Percentiles rank a stretch among this genome's conserved stretches.
phyloP scores from a whole-genome alignment of 2,329 filamentous ascomycete species.

The Fusarium decemcellulare region DNA sequence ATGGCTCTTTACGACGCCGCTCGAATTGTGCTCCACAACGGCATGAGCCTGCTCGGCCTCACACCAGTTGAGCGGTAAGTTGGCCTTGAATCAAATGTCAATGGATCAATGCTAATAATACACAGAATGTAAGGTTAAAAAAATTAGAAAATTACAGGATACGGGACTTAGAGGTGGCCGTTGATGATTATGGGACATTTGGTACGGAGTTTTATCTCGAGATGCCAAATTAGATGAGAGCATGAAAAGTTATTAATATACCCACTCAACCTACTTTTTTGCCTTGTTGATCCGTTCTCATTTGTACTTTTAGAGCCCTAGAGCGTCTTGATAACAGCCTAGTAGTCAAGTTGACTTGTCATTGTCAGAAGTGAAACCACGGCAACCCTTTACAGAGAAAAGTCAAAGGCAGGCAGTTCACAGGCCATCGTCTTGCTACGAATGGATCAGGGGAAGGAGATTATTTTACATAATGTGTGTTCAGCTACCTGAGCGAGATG shows the following conservation, averaged over 20 bases:
- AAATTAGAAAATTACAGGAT: slow-evolving; percentile 7
- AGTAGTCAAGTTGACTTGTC: no score
- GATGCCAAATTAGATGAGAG: slow-evolving; percentile 41
- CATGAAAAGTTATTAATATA: slow-evolving; percentile 49
- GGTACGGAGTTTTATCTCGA: slow-evolving; percentile 27
- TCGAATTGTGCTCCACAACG: slow-evolving; percentile 83
- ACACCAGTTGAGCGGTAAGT: slow-evolving; percentile 76
- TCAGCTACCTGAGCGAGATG: not conserved
- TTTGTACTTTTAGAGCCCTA: no score
- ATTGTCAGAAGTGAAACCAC: no score
- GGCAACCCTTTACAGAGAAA: no score
- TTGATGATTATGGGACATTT: slow-evolving; percentile 10
- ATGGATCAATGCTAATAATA: slow-evolving; percentile 18
- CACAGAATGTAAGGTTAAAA: slow-evolving; percentile 44
- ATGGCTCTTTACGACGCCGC: slow-evolving; percentile 85
- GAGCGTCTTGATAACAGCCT: no score
- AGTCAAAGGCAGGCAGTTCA: no score
- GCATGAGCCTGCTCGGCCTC: slow-evolving; percentile 85
- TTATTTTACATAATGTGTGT: not conserved
- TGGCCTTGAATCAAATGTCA: not conserved
- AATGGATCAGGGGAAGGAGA: not conserved
- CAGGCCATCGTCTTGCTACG: no score
- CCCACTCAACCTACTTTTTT: slow-evolving; percentile 33
- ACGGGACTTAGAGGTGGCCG: slow-evolving; percentile 10
- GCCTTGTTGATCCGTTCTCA: no score